A percentile compares a stretch with the other conserved stretches of the same genome.
Conservation (phyloP, 1,139 yeast species). For the Taphrina sp. region DNA sequence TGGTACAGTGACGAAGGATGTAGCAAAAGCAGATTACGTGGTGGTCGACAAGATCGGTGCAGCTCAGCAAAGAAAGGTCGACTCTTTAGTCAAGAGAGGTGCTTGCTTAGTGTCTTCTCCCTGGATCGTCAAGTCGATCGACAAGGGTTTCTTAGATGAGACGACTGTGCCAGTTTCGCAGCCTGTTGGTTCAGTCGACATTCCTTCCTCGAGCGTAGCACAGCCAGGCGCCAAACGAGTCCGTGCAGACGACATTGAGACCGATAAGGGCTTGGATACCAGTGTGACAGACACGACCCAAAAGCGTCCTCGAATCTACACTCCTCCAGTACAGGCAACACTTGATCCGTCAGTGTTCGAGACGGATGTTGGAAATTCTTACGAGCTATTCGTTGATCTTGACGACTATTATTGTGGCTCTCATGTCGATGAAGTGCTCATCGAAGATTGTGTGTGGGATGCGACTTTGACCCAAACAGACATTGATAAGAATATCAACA, state of each 20-base stretch:
- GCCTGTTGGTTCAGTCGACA: too few species aligned
- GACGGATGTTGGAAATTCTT: too few species aligned
- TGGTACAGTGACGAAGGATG: not conserved
- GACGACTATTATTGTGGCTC: slow-evolving; percentile 7
- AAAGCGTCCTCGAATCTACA: too few species aligned
- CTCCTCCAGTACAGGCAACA: too few species aligned
- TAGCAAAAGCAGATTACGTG: not conserved
- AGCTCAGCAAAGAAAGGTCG: not conserved
- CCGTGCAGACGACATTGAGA: too few species aligned
- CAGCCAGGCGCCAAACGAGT: too few species aligned
- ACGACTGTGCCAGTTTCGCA: too few species aligned
- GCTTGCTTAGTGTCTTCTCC: not conserved
- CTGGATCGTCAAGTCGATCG: not conserved
- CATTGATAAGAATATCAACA: slow-evolving; percentile 15
- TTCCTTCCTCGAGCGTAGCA: too few species aligned
- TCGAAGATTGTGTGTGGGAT: slow-evolving; percentile 8
- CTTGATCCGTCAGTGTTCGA: too few species aligned
- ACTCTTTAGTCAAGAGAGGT: not conserved
- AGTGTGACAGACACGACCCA: too few species aligned
- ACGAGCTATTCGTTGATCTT: too few species aligned
- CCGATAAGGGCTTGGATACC: too few species aligned
- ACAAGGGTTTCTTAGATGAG: not conserved
- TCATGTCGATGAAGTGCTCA: not conserved
- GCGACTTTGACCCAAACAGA: slow-evolving; percentile 8
- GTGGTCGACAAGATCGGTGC: not conserved